Evolutionary conservation across 2,329 filamentous ascomycete species (phyloP).

Genomic region (Fusarium avenaceum): DNA sequence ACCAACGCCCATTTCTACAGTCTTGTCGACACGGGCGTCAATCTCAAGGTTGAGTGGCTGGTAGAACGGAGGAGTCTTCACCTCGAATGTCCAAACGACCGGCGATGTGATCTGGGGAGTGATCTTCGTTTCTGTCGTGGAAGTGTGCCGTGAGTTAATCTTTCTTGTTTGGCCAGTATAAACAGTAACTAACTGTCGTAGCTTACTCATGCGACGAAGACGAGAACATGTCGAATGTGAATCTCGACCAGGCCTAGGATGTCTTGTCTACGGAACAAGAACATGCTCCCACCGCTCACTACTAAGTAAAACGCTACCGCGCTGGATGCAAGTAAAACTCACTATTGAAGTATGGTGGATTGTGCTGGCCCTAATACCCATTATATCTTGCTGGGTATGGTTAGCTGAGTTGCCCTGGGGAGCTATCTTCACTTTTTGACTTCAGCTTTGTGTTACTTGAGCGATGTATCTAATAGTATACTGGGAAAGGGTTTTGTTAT

Average conservation of each 20-base stretch:
- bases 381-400: constrained; percentile 58
- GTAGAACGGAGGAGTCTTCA: constrained; percentile 73
- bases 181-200: constrained; percentile 43
- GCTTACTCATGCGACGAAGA: constrained; percentile 69
- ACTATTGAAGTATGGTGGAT: constrained; percentile 66
- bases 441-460: not conserved
- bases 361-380: constrained; percentile 58
- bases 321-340: constrained; percentile 60
- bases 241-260: constrained; percentile 67
- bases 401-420: constrained; percentile 42
- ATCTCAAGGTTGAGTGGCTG: constrained; percentile 77
- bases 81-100: constrained; percentile 74
- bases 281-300: constrained; percentile 61
- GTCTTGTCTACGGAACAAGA: constrained; percentile 65
- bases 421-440: not conserved
- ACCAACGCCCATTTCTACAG: constrained; percentile 72
- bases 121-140: constrained; percentile 72
- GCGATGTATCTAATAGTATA: not conserved
- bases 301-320: constrained; percentile 61
- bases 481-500: not conserved
- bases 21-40: constrained; percentile 74
- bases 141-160: constrained; percentile 67
- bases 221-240: constrained; percentile 73
- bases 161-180: not conserved
- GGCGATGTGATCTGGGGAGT: constrained; percentile 69